Conservation (phyloP, 2,329 filamentous ascomycete genomes). For the Pseudocercospora cruenta region DNA sequence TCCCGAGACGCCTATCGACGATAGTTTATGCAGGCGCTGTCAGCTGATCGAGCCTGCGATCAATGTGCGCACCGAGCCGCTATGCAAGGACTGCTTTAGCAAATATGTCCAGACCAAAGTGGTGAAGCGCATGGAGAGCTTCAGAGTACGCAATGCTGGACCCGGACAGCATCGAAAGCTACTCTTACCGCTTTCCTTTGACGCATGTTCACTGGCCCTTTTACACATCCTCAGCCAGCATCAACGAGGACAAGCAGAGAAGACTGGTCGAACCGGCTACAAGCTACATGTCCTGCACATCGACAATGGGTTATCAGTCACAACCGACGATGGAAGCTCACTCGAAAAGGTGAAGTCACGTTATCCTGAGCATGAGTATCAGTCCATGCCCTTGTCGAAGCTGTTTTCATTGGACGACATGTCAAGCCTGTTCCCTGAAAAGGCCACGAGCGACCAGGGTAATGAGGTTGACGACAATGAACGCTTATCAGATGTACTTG, state of each 20-base stretch:
- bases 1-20: conserved; percentile 25
- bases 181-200: conserved; percentile 80
- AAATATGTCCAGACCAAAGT: conserved; percentile 78
- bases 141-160: conserved; percentile 55
- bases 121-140: conserved; percentile 74
- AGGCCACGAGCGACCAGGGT: background rate
- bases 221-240: conserved; percentile 75
- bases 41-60: conserved; percentile 54
- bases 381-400: conserved; percentile 17
- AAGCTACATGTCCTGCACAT: conserved; percentile 62
- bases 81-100: conserved; percentile 74
- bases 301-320: conserved; percentile 48
- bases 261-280: conserved; percentile 68
- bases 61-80: conserved; percentile 60
- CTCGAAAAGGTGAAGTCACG: conserved; percentile 53
- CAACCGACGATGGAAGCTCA: conserved; percentile 24
- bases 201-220: conserved; percentile 76
- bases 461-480: background rate
- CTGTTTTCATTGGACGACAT: conserved; percentile 21
- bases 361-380: conserved; percentile 64
- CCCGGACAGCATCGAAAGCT: conserved; percentile 58
- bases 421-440: conserved; percentile 13
- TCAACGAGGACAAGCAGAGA: conserved; percentile 65
- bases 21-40: conserved; percentile 60
- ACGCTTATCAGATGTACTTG: conserved; percentile 15